Percentiles rank a stretch among this genome's conserved stretches.
phyloP scores from a whole-genome alignment of 805 yeast species.

The Saturnispora bothae region DNA sequence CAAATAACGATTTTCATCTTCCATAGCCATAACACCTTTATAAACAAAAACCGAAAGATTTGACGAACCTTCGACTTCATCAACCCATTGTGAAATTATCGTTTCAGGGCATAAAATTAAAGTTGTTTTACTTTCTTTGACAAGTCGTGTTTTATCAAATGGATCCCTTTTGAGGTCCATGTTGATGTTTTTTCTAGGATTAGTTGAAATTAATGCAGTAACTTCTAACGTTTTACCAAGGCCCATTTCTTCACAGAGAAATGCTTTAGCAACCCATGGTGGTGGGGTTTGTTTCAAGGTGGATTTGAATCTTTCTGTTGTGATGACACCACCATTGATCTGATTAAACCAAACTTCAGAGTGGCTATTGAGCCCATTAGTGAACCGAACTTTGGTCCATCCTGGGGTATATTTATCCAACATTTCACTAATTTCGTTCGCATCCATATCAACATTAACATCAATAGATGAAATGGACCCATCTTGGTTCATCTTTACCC shows the following conservation, averaged over 20 bases:
- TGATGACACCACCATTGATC: constrained; percentile 38
- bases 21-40: constrained; percentile 39
- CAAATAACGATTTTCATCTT: constrained; percentile 14
- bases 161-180: constrained; percentile 25
- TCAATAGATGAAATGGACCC: constrained; percentile 13
- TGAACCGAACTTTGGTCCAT: constrained; percentile 30
- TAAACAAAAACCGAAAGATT: constrained; percentile 52
- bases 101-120: constrained; percentile 80
- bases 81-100: constrained; percentile 76
- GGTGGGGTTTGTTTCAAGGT: constrained; percentile 11
- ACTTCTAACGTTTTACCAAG: constrained; percentile 90
- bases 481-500: constrained; percentile 19
- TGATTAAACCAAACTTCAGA: constrained; percentile 35
- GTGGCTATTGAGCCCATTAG: neutral
- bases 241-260: constrained; percentile 95
- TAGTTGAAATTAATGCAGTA: constrained; percentile 49
- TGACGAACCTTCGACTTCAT: constrained; percentile 52
- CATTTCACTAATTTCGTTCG: constrained; percentile 20
- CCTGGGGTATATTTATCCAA: constrained; percentile 42
- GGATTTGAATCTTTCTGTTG: constrained; percentile 22
- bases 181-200: constrained; percentile 37
- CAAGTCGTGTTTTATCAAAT: constrained; percentile 33
- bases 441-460: constrained; percentile 10
- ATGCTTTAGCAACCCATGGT: constrained; percentile 55
- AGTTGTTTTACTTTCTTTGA: constrained; percentile 54